A percentile compares a stretch with the other conserved stretches of the same genome.
These are phyloP conservation scores for Pseudovirgaria hyperparasitica DNA, from an alignment of 2,329 filamentous ascomycete genomes.

Conservation along the genomic window DNA sequence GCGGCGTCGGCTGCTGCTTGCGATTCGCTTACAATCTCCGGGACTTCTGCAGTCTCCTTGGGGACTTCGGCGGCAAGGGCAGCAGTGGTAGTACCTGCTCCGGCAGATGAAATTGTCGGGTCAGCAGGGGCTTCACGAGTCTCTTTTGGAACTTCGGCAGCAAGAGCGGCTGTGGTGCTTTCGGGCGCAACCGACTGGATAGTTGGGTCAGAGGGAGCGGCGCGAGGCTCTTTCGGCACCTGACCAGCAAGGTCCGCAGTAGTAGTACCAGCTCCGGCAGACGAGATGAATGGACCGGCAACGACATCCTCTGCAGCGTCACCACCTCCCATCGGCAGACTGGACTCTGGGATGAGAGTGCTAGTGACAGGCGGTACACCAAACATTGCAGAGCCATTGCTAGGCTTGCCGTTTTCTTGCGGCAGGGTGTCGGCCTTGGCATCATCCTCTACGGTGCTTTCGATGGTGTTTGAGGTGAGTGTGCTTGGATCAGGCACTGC, in stretches of 20 bases:
- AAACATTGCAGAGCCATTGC: constrained; percentile 32
- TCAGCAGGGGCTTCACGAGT: constrained; percentile 23
- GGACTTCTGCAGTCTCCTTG: constrained; percentile 31
- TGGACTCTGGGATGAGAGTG: constrained; percentile 70
- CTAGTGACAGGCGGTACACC: constrained; percentile 37
- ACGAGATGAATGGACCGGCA: too few relatives aligned
- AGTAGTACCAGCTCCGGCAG: constrained; percentile 16
- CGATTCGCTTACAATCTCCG: constrained; percentile 57
- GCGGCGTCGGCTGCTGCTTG: constrained; percentile 51
- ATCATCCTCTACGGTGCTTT: constrained; percentile 51
- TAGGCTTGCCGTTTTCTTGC: constrained; percentile 29
- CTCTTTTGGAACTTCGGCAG: constrained; percentile 23
- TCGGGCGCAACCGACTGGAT: constrained; percentile 16
- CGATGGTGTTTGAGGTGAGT: constrained; percentile 53
- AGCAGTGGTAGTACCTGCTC: constrained; percentile 32
- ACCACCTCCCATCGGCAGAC: constrained; percentile 60
- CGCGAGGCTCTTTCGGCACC: constrained; percentile 18
- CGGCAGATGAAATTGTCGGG: constrained; percentile 29
- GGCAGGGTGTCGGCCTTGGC: constrained; percentile 54
- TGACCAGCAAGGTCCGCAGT: constrained; percentile 26
- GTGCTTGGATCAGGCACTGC: constrained; percentile 52
- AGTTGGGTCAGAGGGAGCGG: constrained; percentile 8
- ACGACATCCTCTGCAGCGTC: too few relatives aligned
- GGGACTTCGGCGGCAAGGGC: constrained; percentile 33
- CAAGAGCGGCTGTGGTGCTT: constrained; percentile 25